Conservation (phyloP, 257 asterid genomes). For the Solanum pinnatisectum region DNA sequence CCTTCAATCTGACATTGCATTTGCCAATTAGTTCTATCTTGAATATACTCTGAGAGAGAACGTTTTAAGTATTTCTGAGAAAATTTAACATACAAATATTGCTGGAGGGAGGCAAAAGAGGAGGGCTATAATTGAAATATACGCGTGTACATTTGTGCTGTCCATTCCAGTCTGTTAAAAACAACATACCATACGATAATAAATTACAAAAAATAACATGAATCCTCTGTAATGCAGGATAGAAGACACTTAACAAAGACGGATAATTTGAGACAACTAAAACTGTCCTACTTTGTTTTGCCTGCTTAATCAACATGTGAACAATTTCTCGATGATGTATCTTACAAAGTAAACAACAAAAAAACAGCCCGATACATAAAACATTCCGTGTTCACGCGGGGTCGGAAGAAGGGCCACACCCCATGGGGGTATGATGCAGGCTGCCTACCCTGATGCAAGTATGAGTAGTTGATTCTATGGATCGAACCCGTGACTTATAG, state of each 20-base stretch:
- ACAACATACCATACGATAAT: neutral
- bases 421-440: neutral
- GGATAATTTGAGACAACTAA: neutral
- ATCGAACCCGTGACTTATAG: neutral
- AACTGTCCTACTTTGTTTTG: neutral
- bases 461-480: neutral
- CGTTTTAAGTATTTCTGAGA: neutral
- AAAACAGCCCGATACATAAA: neutral
- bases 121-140: constrained; percentile 69
- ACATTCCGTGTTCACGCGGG: neutral
- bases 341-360: neutral
- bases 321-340: neutral
- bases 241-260: neutral
- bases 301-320: neutral
- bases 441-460: neutral
- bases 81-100: constrained; percentile 36
- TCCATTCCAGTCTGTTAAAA: constrained; percentile 74
- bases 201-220: neutral
- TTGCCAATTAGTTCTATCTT: neutral
- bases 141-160: constrained; percentile 85
- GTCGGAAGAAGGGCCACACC: neutral
- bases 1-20: constrained; percentile 56
- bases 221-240: neutral
- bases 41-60: neutral
- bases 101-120: constrained; percentile 90